Evolutionary conservation across 148 eudicot genomes (phyloP).

Genomic region (Camellia granthamiana): DNA sequence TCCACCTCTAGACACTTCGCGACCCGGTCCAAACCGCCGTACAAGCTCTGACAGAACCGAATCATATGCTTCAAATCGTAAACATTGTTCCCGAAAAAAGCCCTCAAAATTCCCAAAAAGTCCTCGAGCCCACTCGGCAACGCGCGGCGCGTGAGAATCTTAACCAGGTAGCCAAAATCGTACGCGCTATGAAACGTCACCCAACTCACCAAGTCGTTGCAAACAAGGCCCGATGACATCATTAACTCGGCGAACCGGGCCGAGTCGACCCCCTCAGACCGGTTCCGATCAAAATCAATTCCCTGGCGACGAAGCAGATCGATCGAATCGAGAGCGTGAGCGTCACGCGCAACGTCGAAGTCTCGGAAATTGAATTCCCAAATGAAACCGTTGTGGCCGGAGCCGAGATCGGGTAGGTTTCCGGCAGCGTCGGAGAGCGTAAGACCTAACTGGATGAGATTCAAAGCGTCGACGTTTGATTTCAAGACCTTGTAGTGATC

Average conservation of each 20-base stretch:
- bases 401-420: slow-evolving; percentile 42
- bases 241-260: slow-evolving; percentile 46
- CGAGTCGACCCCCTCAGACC: slow-evolving; percentile 42
- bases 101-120: slow-evolving; percentile 32
- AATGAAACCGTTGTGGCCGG: slow-evolving; percentile 28
- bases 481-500: slow-evolving; percentile 51
- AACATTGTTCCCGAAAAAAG: slow-evolving; percentile 46
- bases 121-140: slow-evolving; percentile 37
- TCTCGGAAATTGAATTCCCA: slow-evolving; percentile 70
- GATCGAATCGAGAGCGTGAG: slow-evolving; percentile 54
- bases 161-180: slow-evolving; percentile 66
- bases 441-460: slow-evolving; percentile 63
- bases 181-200: slow-evolving; percentile 79
- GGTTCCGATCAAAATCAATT: slow-evolving; percentile 47
- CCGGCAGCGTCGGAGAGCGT: slow-evolving; percentile 61
- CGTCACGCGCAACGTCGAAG: slow-evolving; percentile 49
- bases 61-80: slow-evolving; percentile 64
- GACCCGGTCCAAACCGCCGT: slow-evolving; percentile 68
- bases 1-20: slow-evolving; percentile 40
- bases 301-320: slow-evolving; percentile 50
- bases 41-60: slow-evolving; percentile 53
- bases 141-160: slow-evolving; percentile 56
- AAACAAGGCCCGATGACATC: slow-evolving; percentile 64
- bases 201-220: slow-evolving; percentile 58
- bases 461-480: slow-evolving; percentile 57